Conservation (phyloP, 495 filamentous ascomycete species). For the Rusavskia elegans region DNA sequence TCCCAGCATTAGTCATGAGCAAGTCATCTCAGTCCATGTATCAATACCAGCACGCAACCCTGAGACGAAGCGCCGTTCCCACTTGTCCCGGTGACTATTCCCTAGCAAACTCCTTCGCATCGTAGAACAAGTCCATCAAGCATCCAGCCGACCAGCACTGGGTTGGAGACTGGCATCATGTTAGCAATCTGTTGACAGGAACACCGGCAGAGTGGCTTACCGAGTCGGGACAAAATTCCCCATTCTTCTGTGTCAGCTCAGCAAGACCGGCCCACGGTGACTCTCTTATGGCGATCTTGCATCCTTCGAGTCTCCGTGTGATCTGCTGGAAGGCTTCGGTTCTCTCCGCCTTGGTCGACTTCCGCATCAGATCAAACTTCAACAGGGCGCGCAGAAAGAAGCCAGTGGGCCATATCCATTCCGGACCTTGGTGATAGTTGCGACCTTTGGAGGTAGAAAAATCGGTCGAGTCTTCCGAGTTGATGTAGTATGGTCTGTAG, state of each 20-base stretch:
- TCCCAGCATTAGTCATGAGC: too few species aligned
- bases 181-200: conserved; percentile 10
- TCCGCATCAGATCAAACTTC: conserved; percentile 69
- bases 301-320: conserved; percentile 63
- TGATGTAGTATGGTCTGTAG: conserved; percentile 87
- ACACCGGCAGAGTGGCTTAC: conserved; percentile 32
- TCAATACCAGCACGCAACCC: too few species aligned
- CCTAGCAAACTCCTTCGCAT: conserved; percentile 41
- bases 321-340: conserved; percentile 90
- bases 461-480: conserved; percentile 79
- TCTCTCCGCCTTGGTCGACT: conserved; percentile 42
- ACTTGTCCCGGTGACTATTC: conserved; percentile 7
- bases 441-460: conserved; percentile 84
- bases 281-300: conserved; percentile 58
- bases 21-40: too few species aligned
- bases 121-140: conserved; percentile 86
- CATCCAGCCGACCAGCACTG: conserved; percentile 94
- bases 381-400: conserved; percentile 86
- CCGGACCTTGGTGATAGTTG: conserved; percentile 96
- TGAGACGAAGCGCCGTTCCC: too few species aligned
- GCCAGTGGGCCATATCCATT: conserved; percentile 98
- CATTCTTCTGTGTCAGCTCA: conserved; percentile 83
- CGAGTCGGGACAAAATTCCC: conserved; percentile 71
- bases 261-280: conserved; percentile 84
- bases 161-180: conserved; percentile 51